A percentile compares a stretch with the other conserved stretches of the same genome.
phyloP scores from a whole-genome alignment of 2,329 filamentous ascomycete genomes.

The Hymenoscyphus fructigenus region DNA sequence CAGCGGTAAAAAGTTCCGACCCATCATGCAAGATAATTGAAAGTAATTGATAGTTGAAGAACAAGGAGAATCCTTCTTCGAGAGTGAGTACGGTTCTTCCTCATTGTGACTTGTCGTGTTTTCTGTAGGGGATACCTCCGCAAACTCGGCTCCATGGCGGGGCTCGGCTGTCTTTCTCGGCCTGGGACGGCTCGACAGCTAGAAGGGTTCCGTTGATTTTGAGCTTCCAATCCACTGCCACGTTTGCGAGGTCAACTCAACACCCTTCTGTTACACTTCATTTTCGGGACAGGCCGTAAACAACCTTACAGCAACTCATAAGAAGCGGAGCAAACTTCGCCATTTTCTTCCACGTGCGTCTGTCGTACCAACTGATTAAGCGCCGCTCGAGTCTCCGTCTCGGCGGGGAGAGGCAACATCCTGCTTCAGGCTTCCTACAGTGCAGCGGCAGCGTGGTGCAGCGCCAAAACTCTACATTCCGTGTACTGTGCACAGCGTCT shows the following conservation, averaged over 20 bases:
- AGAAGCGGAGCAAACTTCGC: neutral
- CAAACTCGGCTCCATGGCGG: neutral
- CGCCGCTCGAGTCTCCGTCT: too few species aligned
- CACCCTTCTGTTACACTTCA: neutral
- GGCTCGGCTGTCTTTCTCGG: neutral
- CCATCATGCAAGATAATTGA: neutral
- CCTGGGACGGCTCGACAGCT: neutral
- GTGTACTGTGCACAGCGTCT: neutral
- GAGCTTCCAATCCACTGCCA: neutral
- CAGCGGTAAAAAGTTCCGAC: neutral
- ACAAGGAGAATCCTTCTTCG: neutral
- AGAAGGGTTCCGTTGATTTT: neutral
- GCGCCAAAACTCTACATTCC: neutral
- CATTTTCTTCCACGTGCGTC: neutral
- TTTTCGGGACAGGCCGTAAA: neutral
- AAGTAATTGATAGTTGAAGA: neutral
- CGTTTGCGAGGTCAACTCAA: neutral
- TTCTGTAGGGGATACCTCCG: neutral
- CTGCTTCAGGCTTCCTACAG: too few species aligned
- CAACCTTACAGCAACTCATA: neutral
- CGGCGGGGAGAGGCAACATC: too few species aligned
- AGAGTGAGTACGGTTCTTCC: neutral
- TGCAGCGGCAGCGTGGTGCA: too few species aligned
- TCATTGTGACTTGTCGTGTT: slow-evolving; percentile 1
- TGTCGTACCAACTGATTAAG: neutral